Base-by-base conservation (phyloP, 2,329 filamentous ascomycete species). In the Penicillium brevicompactum region DNA sequence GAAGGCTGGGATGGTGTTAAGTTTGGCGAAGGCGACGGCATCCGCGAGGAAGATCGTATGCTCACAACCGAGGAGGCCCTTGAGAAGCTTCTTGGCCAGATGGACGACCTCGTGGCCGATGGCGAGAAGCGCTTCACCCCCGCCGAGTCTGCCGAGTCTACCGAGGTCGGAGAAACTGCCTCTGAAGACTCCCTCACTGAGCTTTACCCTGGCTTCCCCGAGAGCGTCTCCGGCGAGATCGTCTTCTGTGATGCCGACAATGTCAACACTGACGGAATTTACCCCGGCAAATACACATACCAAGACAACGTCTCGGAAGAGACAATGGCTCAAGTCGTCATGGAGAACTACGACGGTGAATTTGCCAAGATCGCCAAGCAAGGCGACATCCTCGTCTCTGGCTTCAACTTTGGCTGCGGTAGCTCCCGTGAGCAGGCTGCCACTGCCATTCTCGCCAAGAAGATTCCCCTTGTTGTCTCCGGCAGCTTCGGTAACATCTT, bases 261-360 rank as follows among this genome's bases (percentile, higher is more conserved):
- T 75, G 85, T 97, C 71, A 90, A 94, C 76, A 97, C 93, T 0
- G 93, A 97, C 68, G 87, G 84, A 51, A 96, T 97, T 71, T 97
- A 97, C 73, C 89, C 92, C 0, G 91, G 90, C 4, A 92, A 92
- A 70, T 92, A 91, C 73, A 97, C 92, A 0, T 97, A 97, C 75
- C 91, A 95, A 70, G 92, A 97, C 69, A 83, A 90, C 66, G 81
- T 97, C 1, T 77, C 89, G 0, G 79, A 76, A 0, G 88, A 91
- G 58, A 85, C 85, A 53, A 97, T 97, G 93, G 91, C 91, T 0
- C 80, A 89, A 62, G 92, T 92, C 0, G 92, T 89, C 74, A 97
- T 97, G 92, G 84, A 89, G 71, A 97, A 97, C 80, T 97, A 96
- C 76, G 93, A 97, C 70, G 76, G 82, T 0, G 71, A 79, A 0